A percentile compares a stretch with the other conserved stretches of the same genome.
phyloP scores from a whole-genome alignment of 768 basidiomycete genomes.

The Trametes cubensis region DNA sequence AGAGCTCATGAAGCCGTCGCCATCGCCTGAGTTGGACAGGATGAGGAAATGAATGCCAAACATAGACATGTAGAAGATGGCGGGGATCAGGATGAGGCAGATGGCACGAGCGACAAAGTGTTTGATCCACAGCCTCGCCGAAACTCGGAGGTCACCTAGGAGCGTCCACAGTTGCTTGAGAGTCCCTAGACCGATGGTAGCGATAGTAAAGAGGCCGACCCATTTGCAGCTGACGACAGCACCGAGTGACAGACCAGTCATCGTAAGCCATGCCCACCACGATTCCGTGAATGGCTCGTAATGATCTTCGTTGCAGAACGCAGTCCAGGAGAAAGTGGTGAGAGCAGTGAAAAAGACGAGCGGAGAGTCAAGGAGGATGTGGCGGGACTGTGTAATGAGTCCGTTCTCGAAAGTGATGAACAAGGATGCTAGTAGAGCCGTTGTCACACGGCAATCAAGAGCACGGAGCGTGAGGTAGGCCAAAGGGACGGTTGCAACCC shows the following conservation, averaged over 20 bases:
- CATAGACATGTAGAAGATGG: conserved; percentile 93
- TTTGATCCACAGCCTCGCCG: conserved; percentile 71
- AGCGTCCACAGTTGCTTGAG: conserved; percentile 86
- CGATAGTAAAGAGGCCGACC: conserved; percentile 98
- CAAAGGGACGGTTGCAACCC: conserved; percentile 86
- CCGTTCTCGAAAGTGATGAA: conserved; percentile 98
- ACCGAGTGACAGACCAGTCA: conserved; percentile 88
- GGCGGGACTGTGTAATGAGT: conserved; percentile 91
- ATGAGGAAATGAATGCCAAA: conserved; percentile 94
- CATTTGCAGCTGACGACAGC: conserved; percentile 95
- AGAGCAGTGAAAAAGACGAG: conserved; percentile 97
- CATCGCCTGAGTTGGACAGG: conserved; percentile 88
- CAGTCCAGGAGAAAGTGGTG: conserved; percentile 82
- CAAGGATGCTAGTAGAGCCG: conserved; percentile 86
- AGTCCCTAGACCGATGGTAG: conserved; percentile 87
- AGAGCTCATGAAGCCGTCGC: conserved; percentile 99
- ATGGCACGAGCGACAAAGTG: conserved; percentile 91
- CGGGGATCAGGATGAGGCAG: conserved; percentile 85
- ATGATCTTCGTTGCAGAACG: conserved; percentile 91
- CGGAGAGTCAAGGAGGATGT: conserved; percentile 98
- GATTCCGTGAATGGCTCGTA: conserved; percentile 76
- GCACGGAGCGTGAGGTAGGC: conserved; percentile 93
- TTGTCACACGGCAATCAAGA: conserved; percentile 89
- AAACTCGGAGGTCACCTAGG: conserved; percentile 82
- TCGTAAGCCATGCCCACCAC: conserved; percentile 93